phyloP scores from a whole-genome alignment of 306 rosid species.

The Mimosa bimucronata region DNA sequence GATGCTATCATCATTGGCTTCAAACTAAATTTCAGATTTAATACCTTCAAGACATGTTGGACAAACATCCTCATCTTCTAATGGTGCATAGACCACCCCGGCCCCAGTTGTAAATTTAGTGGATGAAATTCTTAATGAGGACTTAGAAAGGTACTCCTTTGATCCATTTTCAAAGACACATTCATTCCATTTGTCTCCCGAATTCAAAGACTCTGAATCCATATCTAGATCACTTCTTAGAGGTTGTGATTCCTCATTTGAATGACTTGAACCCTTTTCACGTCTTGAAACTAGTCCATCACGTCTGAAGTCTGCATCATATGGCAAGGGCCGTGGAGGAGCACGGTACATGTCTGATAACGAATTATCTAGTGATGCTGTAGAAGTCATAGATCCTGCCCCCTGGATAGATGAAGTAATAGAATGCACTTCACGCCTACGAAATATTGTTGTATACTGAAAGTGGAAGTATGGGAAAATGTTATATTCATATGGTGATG shows the following conservation, averaged over 20 bases:
- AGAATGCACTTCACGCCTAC: conserved; percentile 80
- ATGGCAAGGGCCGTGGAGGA: conserved; percentile 98
- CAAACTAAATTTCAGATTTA: conserved; percentile 26
- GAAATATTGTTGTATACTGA: conserved; percentile 82
- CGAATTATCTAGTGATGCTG: conserved; percentile 79
- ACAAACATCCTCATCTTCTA: conserved; percentile 94
- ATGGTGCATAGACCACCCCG: conserved; percentile 56
- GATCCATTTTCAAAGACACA: conserved; percentile 75
- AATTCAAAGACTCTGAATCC: conserved; percentile 64
- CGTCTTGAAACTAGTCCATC: conserved; percentile 87
- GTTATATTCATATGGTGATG: conserved; percentile 27
- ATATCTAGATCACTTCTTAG: conserved; percentile 70
- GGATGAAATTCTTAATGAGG: conserved; percentile 62
- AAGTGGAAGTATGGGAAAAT: conserved; percentile 31
- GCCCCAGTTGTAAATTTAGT: conserved; percentile 60
- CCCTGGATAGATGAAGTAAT: conserved; percentile 83
- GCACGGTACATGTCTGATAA: conserved; percentile 85
- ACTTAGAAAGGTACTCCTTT: conserved; percentile 65
- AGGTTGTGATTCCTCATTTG: conserved; percentile 88
- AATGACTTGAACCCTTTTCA: conserved; percentile 90
- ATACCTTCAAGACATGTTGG: conserved; percentile 99
- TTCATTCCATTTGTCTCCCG: conserved; percentile 78
- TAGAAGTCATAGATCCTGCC: conserved; percentile 71
- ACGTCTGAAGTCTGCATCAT: conserved; percentile 83
- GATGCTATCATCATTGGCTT: conserved; percentile 1